These are phyloP conservation scores for Hortaea werneckii DNA, from an alignment of 2,329 filamentous ascomycete species.

Conservation along the genomic window DNA sequence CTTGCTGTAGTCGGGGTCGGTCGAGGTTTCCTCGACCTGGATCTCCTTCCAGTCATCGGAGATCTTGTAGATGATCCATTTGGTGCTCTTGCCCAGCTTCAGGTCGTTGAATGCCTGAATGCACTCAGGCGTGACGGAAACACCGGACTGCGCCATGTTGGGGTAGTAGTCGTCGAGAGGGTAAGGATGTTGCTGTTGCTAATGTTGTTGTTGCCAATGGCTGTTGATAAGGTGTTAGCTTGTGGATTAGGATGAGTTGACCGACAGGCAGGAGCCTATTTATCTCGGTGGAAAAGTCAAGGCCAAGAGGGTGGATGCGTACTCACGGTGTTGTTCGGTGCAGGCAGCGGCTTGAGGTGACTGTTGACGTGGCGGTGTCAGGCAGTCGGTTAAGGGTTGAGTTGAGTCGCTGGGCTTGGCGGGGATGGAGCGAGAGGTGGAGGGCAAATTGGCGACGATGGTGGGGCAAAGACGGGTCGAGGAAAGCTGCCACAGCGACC, in stretches of 20 bases:
- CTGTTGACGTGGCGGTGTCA: not conserved
- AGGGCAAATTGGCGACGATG: not conserved
- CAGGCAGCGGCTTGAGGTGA: not conserved
- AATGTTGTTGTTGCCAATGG: not conserved
- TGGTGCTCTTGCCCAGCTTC: constrained; percentile 67
- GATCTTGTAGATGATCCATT: constrained; percentile 84
- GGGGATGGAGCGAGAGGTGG: not conserved
- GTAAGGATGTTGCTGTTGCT: constrained; percentile 1
- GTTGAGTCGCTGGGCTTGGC: not conserved
- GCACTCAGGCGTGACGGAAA: constrained; percentile 62
- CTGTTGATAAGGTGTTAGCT: not conserved
- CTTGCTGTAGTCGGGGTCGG: constrained; percentile 55
- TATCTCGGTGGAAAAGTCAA: not conserved
- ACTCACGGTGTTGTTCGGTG: not conserved
- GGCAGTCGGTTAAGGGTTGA: not conserved
- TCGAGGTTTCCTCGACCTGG: constrained; percentile 64
- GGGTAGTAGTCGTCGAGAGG: not conserved
- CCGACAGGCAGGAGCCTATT: not conserved
- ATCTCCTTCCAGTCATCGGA: constrained; percentile 75
- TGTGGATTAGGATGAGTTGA: not conserved
- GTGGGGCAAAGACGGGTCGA: too few relatives aligned
- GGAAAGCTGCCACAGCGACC: not conserved
- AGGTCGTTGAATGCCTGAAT: constrained; percentile 63
- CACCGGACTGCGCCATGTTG: constrained; percentile 40
- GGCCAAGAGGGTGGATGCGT: not conserved